Percentiles rank a stretch among this genome's conserved stretches.
Evolutionary conservation across 352 stramenopile species (phyloP).

Genomic region (Phytophthora constricta): DNA sequence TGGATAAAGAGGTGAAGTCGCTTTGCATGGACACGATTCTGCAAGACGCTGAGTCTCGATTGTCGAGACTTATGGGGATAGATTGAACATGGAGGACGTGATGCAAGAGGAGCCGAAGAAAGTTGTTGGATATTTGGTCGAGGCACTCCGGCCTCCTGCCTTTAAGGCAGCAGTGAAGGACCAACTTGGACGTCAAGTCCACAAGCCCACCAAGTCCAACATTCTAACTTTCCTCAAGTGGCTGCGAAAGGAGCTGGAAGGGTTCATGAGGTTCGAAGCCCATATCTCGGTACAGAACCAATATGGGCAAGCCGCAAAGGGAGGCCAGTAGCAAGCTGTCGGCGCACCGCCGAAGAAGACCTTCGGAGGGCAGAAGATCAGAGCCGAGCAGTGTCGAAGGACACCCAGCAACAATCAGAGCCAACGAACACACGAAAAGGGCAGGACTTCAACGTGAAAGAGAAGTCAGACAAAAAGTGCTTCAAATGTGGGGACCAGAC

Average conservation of each 20-base stretch:
- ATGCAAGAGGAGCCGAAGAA: slow-evolving; percentile 10
- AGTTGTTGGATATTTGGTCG: slow-evolving; percentile 6
- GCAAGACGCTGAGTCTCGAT: slow-evolving; percentile 11
- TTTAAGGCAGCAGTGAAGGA: slow-evolving; percentile 13
- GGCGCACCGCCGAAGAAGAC: not conserved
- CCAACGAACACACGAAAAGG: not conserved
- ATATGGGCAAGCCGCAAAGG: not conserved
- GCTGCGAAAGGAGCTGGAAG: not conserved
- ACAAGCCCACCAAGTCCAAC: slow-evolving; percentile 6
- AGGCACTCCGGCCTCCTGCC: not conserved
- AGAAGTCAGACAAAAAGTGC: not conserved
- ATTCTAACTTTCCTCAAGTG: not conserved
- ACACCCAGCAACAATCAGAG: not conserved
- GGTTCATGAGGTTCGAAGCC: slow-evolving; percentile 13
- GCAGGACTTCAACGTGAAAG: not conserved
- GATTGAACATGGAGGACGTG: slow-evolving; percentile 22
- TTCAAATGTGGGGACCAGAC: slow-evolving; percentile 17
- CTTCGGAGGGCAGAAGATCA: not conserved
- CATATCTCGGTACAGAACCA: slow-evolving; percentile 1
- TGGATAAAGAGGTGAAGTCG: slow-evolving; percentile 12
- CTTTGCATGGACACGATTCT: slow-evolving; percentile 6
- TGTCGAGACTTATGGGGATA: slow-evolving; percentile 13
- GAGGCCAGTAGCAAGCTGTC: not conserved
- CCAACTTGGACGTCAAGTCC: slow-evolving; percentile 10
- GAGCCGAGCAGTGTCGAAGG: not conserved